These are phyloP conservation scores for Pseudozyma sp. DNA, from an alignment of 1,284 basidiomycete species.

Conservation along the genomic window DNA sequence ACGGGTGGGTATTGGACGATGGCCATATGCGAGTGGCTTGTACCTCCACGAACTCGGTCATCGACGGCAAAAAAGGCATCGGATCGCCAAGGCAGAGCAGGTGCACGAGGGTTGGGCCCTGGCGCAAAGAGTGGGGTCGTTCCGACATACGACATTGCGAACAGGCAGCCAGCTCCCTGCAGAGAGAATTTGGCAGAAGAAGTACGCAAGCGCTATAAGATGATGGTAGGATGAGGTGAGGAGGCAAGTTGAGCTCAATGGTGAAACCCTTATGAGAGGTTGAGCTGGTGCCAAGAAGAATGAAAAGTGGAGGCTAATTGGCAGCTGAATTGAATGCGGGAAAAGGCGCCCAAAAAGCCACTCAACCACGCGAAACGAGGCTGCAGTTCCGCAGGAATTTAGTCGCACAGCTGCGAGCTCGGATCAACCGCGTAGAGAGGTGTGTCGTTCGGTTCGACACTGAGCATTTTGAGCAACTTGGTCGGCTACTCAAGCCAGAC, in stretches of 20 bases:
- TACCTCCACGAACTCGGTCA: slow-evolving; percentile 71
- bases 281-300: too few species aligned
- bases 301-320: too few species aligned
- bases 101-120: slow-evolving; percentile 33
- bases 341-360: too few species aligned
- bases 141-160: slow-evolving; percentile 40
- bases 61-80: slow-evolving; percentile 70
- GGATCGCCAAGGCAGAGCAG: slow-evolving; percentile 46
- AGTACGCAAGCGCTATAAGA: neutral
- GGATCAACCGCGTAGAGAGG: too few species aligned
- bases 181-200: neutral
- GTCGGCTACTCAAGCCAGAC: slow-evolving; percentile 1
- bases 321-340: too few species aligned
- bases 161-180: neutral
- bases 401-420: too few species aligned
- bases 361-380: too few species aligned
- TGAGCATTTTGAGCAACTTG: neutral
- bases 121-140: slow-evolving; percentile 43
- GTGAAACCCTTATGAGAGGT: too few species aligned
- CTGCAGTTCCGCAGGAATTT: neutral
- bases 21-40: slow-evolving; percentile 69
- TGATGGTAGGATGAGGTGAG: too few species aligned
- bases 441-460: too few species aligned
- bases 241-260: too few species aligned
- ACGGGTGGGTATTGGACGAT: slow-evolving; percentile 50